phyloP scores from a whole-genome alignment of 257 asterid species.

The Lithospermum erythrorhizon region DNA sequence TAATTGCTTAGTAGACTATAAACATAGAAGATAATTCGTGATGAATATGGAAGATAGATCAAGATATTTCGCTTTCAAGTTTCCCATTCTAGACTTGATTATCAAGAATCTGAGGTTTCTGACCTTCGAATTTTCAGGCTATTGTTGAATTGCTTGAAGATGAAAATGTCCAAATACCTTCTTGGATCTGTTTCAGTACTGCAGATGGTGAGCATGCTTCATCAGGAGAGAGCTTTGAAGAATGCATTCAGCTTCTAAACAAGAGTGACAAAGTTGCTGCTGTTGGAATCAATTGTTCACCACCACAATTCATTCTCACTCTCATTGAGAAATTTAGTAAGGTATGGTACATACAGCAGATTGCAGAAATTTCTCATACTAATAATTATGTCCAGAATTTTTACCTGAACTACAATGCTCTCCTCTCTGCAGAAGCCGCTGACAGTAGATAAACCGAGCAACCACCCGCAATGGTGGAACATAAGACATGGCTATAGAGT shows the following conservation, averaged over 20 bases:
- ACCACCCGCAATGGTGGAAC: constrained; percentile 72
- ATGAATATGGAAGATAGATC: too few species aligned
- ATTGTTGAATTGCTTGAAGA: constrained; percentile 64
- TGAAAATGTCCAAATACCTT: constrained; percentile 51
- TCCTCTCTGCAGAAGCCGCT: constrained; percentile 38
- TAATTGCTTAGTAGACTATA: too few species aligned
- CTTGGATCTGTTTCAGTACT: constrained; percentile 86
- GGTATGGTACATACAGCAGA: constrained; percentile 22
- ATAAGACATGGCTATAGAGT: constrained; percentile 70
- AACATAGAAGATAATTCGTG: too few species aligned
- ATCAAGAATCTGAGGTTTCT: neutral
- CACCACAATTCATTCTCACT: constrained; percentile 65
- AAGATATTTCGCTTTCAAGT: too few species aligned
- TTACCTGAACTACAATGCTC: neutral
- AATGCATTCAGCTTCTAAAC: constrained; percentile 40
- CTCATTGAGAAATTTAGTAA: constrained; percentile 52
- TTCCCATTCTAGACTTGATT: too few species aligned
- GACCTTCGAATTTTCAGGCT: constrained; percentile 31
- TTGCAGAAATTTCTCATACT: neutral
- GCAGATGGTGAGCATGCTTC: constrained; percentile 67
- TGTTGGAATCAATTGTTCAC: constrained; percentile 75
- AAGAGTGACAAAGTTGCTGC: constrained; percentile 43
- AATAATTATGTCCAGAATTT: neutral
- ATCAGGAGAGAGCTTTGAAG: constrained; percentile 75
- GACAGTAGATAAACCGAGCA: constrained; percentile 55